Base-by-base conservation (phyloP, 2,329 filamentous ascomycete genomes). In the Stagonosporopsis vannaccii region DNA sequence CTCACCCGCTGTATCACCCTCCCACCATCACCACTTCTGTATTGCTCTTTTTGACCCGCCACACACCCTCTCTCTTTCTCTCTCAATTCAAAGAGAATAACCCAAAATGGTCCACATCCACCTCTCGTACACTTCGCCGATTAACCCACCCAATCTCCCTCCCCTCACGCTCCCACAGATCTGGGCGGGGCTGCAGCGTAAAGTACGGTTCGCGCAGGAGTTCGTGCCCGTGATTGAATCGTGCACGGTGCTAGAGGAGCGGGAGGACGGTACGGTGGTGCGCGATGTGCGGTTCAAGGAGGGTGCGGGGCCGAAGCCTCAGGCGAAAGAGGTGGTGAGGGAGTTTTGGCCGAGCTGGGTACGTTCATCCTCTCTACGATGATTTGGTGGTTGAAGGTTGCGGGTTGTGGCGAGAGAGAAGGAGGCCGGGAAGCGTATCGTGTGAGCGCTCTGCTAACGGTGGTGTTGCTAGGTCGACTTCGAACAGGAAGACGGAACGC, bases 131-230 rank as follows among this genome's bases (percentile, higher is more conserved):
- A 80, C 78, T n/a, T 67, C 75, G 28, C 67, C 65, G 20, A 77
- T 81, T 71, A 81, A 82, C 70, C 78, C 78, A 4, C 35, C 75
- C 7, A 60, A 57, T 54, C 66, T 68, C n/a, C 61, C 69, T 2
- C 75, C 78, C 33, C 75, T 82, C 49, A 79, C 63, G 48, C 62
- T 60, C 20, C 37, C 62, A 6, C 75, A 78, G 58, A 59, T 81
- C 57, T 82, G 79, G 78, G 66, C 71, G 5, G 80, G 79, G 13
- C 73, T 82, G 12, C 75, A 80, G 56, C 72, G 75, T 57, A 82
- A 82, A 65, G 77, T 80, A 59, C 76, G 77, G 4, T 70, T 73
- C 53, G 77, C 79, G 6, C 71, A 80, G 37, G 77, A 79, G 51
- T 82, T 81, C 58, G 78, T 82, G 0, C 73, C 77, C 0, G 71